A percentile compares a stretch with the other conserved stretches of the same genome.
Evolutionary conservation across 768 basidiomycete species (phyloP).

Genomic region (Rhizopogon sp.): DNA sequence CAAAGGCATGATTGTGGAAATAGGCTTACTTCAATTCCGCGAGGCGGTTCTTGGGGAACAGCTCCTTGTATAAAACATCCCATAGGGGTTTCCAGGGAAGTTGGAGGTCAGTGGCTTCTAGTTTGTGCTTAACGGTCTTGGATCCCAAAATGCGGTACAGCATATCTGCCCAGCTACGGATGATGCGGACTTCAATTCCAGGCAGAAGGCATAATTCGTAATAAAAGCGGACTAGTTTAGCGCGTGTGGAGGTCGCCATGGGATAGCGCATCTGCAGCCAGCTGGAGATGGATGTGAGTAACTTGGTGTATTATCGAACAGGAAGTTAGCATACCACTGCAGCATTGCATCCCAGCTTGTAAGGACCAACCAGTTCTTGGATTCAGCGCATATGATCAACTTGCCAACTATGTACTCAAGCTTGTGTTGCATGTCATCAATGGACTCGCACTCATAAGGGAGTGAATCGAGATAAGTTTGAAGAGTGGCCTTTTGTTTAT

Average conservation of each 20-base stretch:
- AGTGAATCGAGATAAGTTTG: conserved; percentile 62
- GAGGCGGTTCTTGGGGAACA: conserved; percentile 66
- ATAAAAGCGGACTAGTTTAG: conserved; percentile 67
- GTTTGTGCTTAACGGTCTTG: conserved; percentile 65
- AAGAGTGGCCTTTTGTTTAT: conserved; percentile 57
- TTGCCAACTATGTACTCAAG: conserved; percentile 67
- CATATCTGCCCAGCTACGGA: conserved; percentile 77
- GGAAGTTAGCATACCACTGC: conserved; percentile 51
- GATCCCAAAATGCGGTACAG: conserved; percentile 63
- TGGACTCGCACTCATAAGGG: conserved; percentile 70
- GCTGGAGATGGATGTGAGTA: conserved; percentile 30
- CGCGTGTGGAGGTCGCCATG: conserved; percentile 60
- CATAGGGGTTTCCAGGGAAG: conserved; percentile 78
- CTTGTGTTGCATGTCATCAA: conserved; percentile 65
- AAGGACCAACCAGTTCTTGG: conserved; percentile 70
- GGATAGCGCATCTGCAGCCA: conserved; percentile 84
- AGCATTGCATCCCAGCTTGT: conserved; percentile 77
- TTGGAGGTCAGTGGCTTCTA: conserved; percentile 61
- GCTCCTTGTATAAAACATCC: conserved; percentile 64
- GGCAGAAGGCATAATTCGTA: conserved; percentile 77
- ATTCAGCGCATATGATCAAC: conserved; percentile 64
- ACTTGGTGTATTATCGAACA: neutral
- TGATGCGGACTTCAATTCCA: conserved; percentile 66
- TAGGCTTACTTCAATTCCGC: conserved; percentile 47
- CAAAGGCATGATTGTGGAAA: neutral